phyloP scores from a whole-genome alignment of 2,329 filamentous ascomycete genomes.

The Neodidymelliopsis sp. region DNA sequence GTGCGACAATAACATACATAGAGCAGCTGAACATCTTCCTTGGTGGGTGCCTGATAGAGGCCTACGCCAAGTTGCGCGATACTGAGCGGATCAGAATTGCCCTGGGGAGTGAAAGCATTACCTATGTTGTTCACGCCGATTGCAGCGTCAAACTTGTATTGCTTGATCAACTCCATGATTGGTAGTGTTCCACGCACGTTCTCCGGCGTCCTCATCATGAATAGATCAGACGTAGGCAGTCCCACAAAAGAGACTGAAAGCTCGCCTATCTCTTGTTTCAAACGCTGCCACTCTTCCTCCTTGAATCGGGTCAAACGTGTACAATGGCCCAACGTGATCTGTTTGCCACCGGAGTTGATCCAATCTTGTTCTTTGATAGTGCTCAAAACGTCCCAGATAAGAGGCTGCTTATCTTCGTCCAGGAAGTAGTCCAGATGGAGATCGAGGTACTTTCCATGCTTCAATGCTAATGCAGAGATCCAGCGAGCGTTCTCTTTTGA shows the following conservation, averaged over 20 bases:
- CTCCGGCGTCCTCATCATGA: constrained; percentile 69
- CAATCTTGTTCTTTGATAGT: constrained; percentile 61
- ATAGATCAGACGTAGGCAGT: constrained; percentile 73
- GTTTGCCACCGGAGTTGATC: constrained; percentile 47
- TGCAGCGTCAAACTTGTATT: constrained; percentile 65
- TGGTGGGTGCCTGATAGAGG: constrained; percentile 67
- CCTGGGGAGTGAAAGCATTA: constrained; percentile 77
- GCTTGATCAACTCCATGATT: constrained; percentile 66
- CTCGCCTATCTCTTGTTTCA: constrained; percentile 58
- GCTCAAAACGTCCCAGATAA: constrained; percentile 64
- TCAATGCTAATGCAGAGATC: constrained; percentile 64
- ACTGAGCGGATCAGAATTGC: constrained; percentile 69
- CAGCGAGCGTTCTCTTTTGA: constrained; percentile 67
- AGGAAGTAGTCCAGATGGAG: constrained; percentile 77
- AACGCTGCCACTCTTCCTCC: constrained; percentile 56
- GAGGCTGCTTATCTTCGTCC: constrained; percentile 56
- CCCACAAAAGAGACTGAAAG: constrained; percentile 73
- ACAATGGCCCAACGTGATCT: constrained; percentile 68
- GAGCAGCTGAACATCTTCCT: constrained; percentile 64
- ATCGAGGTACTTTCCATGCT: constrained; percentile 65
- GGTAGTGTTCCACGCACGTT: constrained; percentile 66
- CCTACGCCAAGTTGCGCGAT: constrained; percentile 59
- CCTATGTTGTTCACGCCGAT: constrained; percentile 76
- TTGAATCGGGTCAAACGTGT: constrained; percentile 68
- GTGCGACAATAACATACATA: constrained; percentile 55